A percentile compares a stretch with the other conserved stretches of the same genome.
Evolutionary conservation across 169 alveolate genomes (phyloP).

Genomic region (Plasmodium yoelii): DNA sequence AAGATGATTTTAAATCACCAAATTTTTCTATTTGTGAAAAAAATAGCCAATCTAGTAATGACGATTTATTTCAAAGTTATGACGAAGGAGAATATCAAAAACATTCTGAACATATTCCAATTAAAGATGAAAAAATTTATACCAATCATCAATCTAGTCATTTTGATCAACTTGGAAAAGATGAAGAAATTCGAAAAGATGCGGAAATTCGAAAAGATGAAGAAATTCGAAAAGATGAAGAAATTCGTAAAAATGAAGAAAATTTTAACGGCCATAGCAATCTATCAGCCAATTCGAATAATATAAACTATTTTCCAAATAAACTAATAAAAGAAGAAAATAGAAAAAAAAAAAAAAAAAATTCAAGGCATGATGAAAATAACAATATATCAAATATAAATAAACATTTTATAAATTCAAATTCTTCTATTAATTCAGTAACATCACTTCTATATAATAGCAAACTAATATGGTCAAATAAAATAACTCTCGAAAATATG

Average conservation of each 20-base stretch:
- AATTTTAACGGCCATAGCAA: neutral
- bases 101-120: neutral
- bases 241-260: neutral
- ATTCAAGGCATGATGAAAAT: neutral
- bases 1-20: constrained; percentile 2
- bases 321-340: neutral
- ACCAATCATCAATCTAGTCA: neutral
- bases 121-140: neutral
- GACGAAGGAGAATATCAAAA: constrained; percentile 28
- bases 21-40: neutral
- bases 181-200: neutral
- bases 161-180: neutral
- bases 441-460: constrained; percentile 69
- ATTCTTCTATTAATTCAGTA: constrained; percentile 42
- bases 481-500: constrained; percentile 48
- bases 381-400: neutral
- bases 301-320: neutral
- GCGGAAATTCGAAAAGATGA: neutral
- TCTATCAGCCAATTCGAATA: too few species aligned
- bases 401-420: constrained; percentile 39
- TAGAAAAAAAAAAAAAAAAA: neutral
- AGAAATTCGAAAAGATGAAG: too few species aligned
- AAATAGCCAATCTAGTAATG: constrained; percentile 14
- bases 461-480: constrained; percentile 65
- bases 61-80: constrained; percentile 32